A percentile compares a stretch with the other conserved stretches of the same genome.
phyloP scores from a whole-genome alignment of 768 basidiomycete genomes.

The Pisolithus microcarpus region DNA sequence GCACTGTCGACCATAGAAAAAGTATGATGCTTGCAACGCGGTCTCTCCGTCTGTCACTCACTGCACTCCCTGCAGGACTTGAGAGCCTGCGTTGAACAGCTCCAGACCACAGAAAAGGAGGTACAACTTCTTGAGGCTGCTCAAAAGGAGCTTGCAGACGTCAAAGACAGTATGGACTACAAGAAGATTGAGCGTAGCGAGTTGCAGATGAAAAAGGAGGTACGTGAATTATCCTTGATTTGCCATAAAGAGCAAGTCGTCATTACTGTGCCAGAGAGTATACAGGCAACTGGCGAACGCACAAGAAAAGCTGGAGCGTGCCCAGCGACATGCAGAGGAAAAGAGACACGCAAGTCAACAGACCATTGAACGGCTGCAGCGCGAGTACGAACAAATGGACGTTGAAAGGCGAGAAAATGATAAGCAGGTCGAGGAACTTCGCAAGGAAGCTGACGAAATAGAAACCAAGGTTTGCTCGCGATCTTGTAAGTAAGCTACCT shows the following conservation, averaged over 20 bases:
- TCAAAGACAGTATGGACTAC: conserved; percentile 60
- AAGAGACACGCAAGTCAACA: conserved; percentile 66
- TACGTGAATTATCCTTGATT: conserved; percentile 18
- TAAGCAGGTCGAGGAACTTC: conserved; percentile 69
- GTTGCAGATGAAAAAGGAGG: conserved; percentile 62
- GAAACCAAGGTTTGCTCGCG: conserved; percentile 48
- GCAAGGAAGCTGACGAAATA: conserved; percentile 59
- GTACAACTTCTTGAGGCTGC: conserved; percentile 52
- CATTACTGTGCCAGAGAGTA: conserved; percentile 50
- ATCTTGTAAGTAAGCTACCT: neutral
- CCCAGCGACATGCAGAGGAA: conserved; percentile 74
- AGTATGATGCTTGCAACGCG: conserved; percentile 33
- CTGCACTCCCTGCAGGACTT: conserved; percentile 48
- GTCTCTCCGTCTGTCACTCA: neutral
- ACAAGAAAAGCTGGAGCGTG: conserved; percentile 72
- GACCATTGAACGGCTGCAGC: conserved; percentile 68
- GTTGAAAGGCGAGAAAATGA: conserved; percentile 72
- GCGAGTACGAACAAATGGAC: conserved; percentile 74
- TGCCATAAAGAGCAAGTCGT: neutral
- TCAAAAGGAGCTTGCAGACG: conserved; percentile 60
- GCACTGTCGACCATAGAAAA: conserved; percentile 70
- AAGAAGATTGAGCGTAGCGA: conserved; percentile 72
- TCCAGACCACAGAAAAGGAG: conserved; percentile 70
- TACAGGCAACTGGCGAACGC: conserved; percentile 76
- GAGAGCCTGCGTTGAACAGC: conserved; percentile 62